Conservation (phyloP, 106 monocot species). For the Dendrobium huoshanense region DNA sequence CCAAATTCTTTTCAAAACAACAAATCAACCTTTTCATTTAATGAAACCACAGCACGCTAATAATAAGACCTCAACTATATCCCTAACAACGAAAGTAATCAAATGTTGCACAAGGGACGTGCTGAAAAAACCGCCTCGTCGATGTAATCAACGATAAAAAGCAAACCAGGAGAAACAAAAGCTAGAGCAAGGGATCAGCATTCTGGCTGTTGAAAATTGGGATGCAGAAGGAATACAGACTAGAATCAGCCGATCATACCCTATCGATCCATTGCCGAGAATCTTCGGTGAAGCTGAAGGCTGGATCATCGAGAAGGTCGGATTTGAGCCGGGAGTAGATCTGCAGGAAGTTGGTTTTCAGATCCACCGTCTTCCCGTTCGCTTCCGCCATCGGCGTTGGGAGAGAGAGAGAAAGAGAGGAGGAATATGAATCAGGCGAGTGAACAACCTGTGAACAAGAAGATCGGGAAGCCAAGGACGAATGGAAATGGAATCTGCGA, state of each 20-base stretch:
- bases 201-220: neutral
- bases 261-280: constrained; percentile 70
- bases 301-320: constrained; percentile 75
- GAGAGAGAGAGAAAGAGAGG: neutral
- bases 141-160: neutral
- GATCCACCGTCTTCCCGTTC: constrained; percentile 23
- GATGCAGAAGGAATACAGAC: neutral
- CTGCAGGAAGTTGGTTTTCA: constrained; percentile 40
- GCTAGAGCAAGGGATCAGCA: neutral
- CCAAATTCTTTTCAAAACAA: neutral
- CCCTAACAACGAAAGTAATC: neutral
- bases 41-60: neutral
- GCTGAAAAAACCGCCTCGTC: neutral
- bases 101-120: neutral
- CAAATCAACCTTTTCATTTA: neutral
- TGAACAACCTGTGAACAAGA: neutral
- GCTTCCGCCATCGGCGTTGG: constrained; percentile 16
- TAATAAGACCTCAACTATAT: neutral
- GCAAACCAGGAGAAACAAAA: neutral
- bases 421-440: neutral
- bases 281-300: constrained; percentile 90
- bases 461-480: neutral
- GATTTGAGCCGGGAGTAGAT: constrained; percentile 69
- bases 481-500: neutral
- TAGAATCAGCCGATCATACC: constrained; percentile 24